Evolutionary conservation across 352 stramenopile genomes (phyloP), one percentile per base, ranked within the genome.

Genomic region (Phytophthora citricola): DNA sequence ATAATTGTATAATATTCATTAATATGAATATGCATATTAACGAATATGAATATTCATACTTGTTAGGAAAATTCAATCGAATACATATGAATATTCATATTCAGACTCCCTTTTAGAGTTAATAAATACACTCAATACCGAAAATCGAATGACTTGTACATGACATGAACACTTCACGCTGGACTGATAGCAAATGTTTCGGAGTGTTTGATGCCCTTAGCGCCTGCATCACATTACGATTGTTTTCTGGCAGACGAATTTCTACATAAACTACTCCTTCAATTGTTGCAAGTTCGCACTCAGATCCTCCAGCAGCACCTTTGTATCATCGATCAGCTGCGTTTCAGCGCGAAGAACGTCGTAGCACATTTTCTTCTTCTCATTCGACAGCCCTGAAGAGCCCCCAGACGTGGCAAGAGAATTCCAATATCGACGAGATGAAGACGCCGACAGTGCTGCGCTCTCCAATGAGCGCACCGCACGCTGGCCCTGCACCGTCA

Each of bases 341-440:
- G 82, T 91, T 69, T 95, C 87, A 17, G 87, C 87, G 22, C 77
- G 74, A 57, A 95, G 72, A 31, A 95, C 87, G 41, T 95, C 83
- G 57, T 81, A 90, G 67, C 83, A 92, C 78, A 95, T 95, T 46
- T 83, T 79, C 64, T 91, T 89, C 73, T 91, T 92, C 9, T 92
- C 87, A 9, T 82, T 79, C 8, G 87, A 87, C 7, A 92, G 63
- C 34, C 39, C 52, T 5, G 49, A 58, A 2, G 58, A 46, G 34
- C 41, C 31, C 7, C 41, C 50, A 32, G 56, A 44, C 22, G 51
- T 12, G 22, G 59, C 60, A 29, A 67, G 22, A 39, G 56, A 32
- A 49, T 36, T 67, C 39, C 68, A 64, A 34, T 71, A 63, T 24
- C 57, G 24, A 63, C 60, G 54, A 34, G 67, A 63, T 12, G 72